These are phyloP conservation scores for Backusella tarrabulga DNA, from an alignment of 192 early-diverging fungal genomes.

Conservation along the genomic window DNA sequence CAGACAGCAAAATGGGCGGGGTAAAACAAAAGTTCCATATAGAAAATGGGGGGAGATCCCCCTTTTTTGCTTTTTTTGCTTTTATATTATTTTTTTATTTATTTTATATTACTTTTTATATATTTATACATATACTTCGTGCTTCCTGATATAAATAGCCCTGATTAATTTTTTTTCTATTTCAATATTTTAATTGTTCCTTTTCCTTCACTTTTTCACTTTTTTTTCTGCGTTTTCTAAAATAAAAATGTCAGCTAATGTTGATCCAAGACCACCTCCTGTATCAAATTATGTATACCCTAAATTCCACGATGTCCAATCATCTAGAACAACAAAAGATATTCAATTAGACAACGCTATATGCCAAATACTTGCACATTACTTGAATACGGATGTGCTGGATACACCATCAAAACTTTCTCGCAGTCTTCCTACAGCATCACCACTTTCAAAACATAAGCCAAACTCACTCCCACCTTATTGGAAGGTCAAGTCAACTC, in stretches of 20 bases:
- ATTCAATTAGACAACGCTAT: conserved; percentile 7
- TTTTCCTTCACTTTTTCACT: background rate
- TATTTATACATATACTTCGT: background rate
- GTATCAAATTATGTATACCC: conserved; percentile 14
- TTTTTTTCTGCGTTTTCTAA: background rate
- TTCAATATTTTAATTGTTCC: background rate
- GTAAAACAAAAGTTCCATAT: background rate
- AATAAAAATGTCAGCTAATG: conserved; percentile 11
- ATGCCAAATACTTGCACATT: conserved; percentile 4
- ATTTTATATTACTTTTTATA: background rate
- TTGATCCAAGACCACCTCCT: conserved; percentile 8
- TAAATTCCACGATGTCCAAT: conserved; percentile 4
- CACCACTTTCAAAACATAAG: background rate
- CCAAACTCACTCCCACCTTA: background rate
- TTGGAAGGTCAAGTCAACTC: background rate
- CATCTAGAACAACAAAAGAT: conserved; percentile 9
- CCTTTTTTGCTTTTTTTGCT: background rate
- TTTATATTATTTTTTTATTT: background rate
- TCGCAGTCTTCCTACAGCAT: background rate
- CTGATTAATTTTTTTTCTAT: background rate
- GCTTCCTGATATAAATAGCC: conserved; percentile 3
- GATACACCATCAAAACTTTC: background rate
- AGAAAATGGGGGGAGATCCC: conserved; percentile 3
- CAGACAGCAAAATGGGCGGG: background rate
- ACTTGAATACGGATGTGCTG: background rate